Evolutionary conservation across 345 rosid species (phyloP).

Genomic region (Bruguiera parviflora): DNA sequence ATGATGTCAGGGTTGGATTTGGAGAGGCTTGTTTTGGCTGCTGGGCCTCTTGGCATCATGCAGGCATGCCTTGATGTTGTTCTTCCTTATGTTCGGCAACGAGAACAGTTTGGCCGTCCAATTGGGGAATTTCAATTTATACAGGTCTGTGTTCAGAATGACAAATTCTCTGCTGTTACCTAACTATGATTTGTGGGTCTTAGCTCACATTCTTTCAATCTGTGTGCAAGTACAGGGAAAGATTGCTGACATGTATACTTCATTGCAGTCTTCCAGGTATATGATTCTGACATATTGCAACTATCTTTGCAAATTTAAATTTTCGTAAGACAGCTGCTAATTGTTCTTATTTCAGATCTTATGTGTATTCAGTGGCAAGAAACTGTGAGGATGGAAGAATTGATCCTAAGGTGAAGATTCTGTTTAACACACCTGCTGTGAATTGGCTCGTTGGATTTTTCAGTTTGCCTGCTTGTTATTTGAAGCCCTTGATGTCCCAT

Average conservation of each 20-base stretch:
- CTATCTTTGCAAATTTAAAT: slow-evolving; percentile 3
- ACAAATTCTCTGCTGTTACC: neutral
- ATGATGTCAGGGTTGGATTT: slow-evolving; percentile 96
- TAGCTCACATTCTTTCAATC: neutral
- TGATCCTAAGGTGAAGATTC: slow-evolving; percentile 59
- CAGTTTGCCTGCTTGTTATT: neutral
- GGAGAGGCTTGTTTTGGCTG: slow-evolving; percentile 89
- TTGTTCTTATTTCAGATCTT: slow-evolving; percentile 52
- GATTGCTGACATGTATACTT: slow-evolving; percentile 88
- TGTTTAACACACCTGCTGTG: neutral
- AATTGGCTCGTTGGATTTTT: neutral
- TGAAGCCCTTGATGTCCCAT: neutral
- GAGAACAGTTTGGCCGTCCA: slow-evolving; percentile 91
- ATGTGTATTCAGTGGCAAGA: slow-evolving; percentile 81
- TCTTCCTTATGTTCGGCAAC: slow-evolving; percentile 79
- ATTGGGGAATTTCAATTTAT: slow-evolving; percentile 90
- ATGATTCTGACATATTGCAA: neutral
- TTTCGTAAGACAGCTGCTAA: slow-evolving; percentile 3
- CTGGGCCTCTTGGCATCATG: slow-evolving; percentile 95
- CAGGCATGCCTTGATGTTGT: slow-evolving; percentile 91
- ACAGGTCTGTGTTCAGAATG: slow-evolving; percentile 50
- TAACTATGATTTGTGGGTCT: slow-evolving; percentile 5
- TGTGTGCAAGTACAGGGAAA: slow-evolving; percentile 61
- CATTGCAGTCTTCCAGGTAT: slow-evolving; percentile 89
- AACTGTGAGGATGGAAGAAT: slow-evolving; percentile 72